Base-by-base conservation (phyloP, 2,329 filamentous ascomycete species). In the Fusarium neocosmosporiellum region DNA sequence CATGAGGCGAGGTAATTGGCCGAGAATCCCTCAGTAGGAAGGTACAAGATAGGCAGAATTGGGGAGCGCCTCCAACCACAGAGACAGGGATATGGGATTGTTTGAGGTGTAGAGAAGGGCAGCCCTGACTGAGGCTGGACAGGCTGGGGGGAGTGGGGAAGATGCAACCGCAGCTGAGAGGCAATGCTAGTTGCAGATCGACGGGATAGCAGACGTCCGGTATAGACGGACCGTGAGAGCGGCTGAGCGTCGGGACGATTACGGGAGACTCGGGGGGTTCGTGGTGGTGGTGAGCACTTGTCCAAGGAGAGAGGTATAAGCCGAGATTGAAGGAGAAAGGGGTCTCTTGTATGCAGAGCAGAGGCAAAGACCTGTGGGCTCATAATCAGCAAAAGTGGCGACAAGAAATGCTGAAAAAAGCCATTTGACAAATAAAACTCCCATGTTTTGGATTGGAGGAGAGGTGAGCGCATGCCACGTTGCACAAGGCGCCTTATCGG, bases 221-320 rank as follows among this genome's bases (percentile, higher is more conserved):
- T 77, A 65, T 63, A 70, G 57, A 61, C 75, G 75, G 75, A 75
- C 75, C 75, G 75, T 67, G 68, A 69, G 69, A 72, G 75, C 75
- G 75, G 74, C 63, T 55, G 63, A 37, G 53, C 11, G 37, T 43
- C 37, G 48, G 57, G 70, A 41, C 53, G 33, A 39, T 43, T 59
- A 7, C 39, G 22, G 24, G 31, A 46, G 46, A 24, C 34, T 39
- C 39, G 14, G 43, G 60, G 50, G 48, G 7, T 33, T 33, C 27
- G 29, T 29, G 57, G 27, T 36, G 20, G 33, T 55, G 37, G 57
- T 46, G 59, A 39, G 59, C 41, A 27, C 33, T 53, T 31, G 29
- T 60, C 20, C 39, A 24, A 60, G 31, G 39, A 48, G 31, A 43
- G 50, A 54, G n/a, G 27, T 57, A 24, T 37, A 41, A 33, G 43